Evolutionary conservation across 768 basidiomycete genomes (phyloP), one percentile per base, ranked within the genome.

Genomic region (Panaeolus cyanescens): DNA sequence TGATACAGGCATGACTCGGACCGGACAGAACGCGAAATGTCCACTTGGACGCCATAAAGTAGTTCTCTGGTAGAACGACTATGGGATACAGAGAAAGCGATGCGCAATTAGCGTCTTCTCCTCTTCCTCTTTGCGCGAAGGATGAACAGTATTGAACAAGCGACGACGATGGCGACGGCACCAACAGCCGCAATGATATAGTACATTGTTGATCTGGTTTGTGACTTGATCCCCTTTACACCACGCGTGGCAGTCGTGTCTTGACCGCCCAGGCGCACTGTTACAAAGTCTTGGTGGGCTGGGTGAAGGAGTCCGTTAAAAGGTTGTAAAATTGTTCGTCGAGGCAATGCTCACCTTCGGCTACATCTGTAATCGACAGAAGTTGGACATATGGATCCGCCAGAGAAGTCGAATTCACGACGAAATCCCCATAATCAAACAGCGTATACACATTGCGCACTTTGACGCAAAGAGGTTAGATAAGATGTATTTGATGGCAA

Each of bases 391-490:
- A 91, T 0, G 89, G 88, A 30, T 72, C 70, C 5, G 72, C 77
- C 54, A 73, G 71, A 15, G 70, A 69, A 15, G 75, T 64, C 54
- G 78, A 72, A 22, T 74, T 81, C 53, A 82, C 71, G 61, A 86
- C 73, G 70, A 86, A 84, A 71, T 88, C 80, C 34, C 90, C 89
- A 64, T 83, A 89, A 71, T 90, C 79, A 72, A 91, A 79, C 37
- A 86, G 71, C 13, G 83, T 71, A 68, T 90, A 91, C 9, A 80
- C 80, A 65, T 90, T 91, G 55, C 87, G 84, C 58, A 90, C 89
- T 90, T 66, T 22, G 25, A 50, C 5, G 30, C 22, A 50, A 30
- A 1, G 13, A 13, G 45, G 25, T 50, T 28, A 50, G 55, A 70
- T 33, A 65, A 34, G 45, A 36, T 25, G 22, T 37, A 32, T 56